Evolutionary conservation across 192 early-diverging fungal genomes (phyloP), one percentile per base, ranked within the genome.

Genomic region (Backusella mclennaniae): DNA sequence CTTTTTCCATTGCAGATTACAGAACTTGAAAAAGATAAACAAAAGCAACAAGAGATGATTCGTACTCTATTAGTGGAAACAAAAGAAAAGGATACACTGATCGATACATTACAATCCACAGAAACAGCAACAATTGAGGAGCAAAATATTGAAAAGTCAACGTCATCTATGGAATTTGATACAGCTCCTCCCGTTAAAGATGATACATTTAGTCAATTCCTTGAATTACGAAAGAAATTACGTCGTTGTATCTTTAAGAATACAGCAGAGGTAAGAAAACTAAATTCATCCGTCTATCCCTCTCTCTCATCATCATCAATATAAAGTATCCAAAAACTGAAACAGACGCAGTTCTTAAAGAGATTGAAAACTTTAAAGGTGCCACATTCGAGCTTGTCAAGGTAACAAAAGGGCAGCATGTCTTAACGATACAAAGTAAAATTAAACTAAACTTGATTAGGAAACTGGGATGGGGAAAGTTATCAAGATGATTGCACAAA

Each of bases 391-490:
- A 83, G 17, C 56, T 83, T 42, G 77, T 80, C 26, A 83, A 79
- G 72, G 82, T 83, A 79, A 17, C 21, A 23, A 53, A 26, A 29
- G n/a, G 2, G 8, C 8, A 23, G 1, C 21, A 29, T 63, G 3
- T 9, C 8, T 29, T 63, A 11, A 11, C 29, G 15, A 21, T 14
- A 17, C 5, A 49, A 1, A 49, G 5, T 15, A 44, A 44, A 44
- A 44, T 4, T 4, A 33, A 69, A 66, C 21, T 46, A 33, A 36
- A 41, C 5, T 46, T 39, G 15, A 23, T 56, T 67, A 83, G 82
- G 82, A 83, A 49, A 80, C 77, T 4, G 76, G 76, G 5, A 83
- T 83, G 82, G 78, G 78, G 17, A 83, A 83, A 72, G 35, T 83
- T 8, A 56, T 83, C 35, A 83, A 83, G 44, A 41, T 80, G 59